These are phyloP conservation scores for Aureobasidium sp. DNA, from an alignment of 2,329 filamentous ascomycete species.

Conservation along the genomic window DNA sequence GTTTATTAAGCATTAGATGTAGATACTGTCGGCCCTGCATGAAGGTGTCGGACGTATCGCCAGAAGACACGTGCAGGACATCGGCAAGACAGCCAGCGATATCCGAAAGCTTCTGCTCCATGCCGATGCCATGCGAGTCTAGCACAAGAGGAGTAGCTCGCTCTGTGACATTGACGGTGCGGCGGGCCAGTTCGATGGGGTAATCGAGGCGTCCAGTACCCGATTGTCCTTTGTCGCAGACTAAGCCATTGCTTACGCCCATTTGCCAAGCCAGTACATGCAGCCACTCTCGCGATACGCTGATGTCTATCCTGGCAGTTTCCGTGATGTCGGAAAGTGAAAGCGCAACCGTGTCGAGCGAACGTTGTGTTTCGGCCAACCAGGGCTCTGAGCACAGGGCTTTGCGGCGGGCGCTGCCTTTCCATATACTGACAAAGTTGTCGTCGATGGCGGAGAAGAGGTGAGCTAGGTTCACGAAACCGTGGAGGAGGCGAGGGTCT, in stretches of 20 bases:
- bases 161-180: slow-evolving; percentile 26
- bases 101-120: slow-evolving; percentile 31
- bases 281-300: slow-evolving; percentile 28
- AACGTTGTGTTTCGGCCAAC: slow-evolving; percentile 27
- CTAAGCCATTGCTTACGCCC: slow-evolving; percentile 29
- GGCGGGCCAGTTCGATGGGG: slow-evolving; percentile 28
- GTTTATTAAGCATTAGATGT: slow-evolving; percentile 23
- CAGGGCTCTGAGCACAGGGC: slow-evolving; percentile 28
- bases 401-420: slow-evolving; percentile 23
- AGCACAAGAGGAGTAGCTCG: slow-evolving; percentile 24
- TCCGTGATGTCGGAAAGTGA: slow-evolving; percentile 24
- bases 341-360: slow-evolving; percentile 25
- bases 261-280: slow-evolving; percentile 32
- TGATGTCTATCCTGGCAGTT: slow-evolving; percentile 29
- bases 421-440: slow-evolving; percentile 28
- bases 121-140: slow-evolving; percentile 30
- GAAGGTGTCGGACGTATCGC: slow-evolving; percentile 26
- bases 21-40: slow-evolving; percentile 28
- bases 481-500: slow-evolving; percentile 27
- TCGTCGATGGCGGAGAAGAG: slow-evolving; percentile 30
- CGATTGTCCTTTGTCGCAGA: slow-evolving; percentile 26
- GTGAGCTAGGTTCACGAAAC: slow-evolving; percentile 29
- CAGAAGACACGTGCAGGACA: slow-evolving; percentile 28
- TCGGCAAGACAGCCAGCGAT: slow-evolving; percentile 30
- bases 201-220: slow-evolving; percentile 29